Base-by-base conservation (phyloP, 2,329 filamentous ascomycete species). In the Cladosporium sp. region DNA sequence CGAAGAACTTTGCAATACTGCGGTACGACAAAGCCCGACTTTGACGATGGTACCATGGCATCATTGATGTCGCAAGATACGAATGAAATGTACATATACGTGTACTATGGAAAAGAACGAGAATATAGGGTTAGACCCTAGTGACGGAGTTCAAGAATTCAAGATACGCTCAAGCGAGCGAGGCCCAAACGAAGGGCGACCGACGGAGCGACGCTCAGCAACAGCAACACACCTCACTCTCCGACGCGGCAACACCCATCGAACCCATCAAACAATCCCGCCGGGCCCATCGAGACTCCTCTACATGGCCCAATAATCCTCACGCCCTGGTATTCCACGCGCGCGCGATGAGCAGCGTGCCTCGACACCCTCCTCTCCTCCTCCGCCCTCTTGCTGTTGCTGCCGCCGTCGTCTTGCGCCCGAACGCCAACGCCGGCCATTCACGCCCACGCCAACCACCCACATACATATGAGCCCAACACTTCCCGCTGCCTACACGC, bases 401-500 rank as follows among this genome's bases (percentile, higher is more conserved):
- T 35, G 10, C 12, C 16, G 44, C 60, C 46, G 21, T 26, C 46
- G 40, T 63, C 35, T 56, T 46, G 49, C 61, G 50, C 61, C 61
- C 61, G 61, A 63, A 62, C 60, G 60, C 60, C 57, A 46, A 40
- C 46, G 28, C 28, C 46, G 28, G 23, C 59, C 59, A 57, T 4
- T 29, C 28, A 46, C 58, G 23, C 58, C 18, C 28, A 44, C 40
- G 40, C 40, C 40, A 44, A 44, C 58, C 44, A 23, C 26, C 26
- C 33, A 40, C 61, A 63, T 63, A 53, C 61, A 63, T 63, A 63
- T 63, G 61, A 63, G 46, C 61, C 21, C 49, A 63, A 63, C 61
- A 63, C 61, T 56, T 31, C 50, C 61, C 50, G 26, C 61, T 56
- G 50, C 61, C 61, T 93, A 95, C 80, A 94, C 92, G 76, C 87